Conservation (phyloP, 148 eudicot species). For the Mesembryanthemum crystallinum region DNA sequence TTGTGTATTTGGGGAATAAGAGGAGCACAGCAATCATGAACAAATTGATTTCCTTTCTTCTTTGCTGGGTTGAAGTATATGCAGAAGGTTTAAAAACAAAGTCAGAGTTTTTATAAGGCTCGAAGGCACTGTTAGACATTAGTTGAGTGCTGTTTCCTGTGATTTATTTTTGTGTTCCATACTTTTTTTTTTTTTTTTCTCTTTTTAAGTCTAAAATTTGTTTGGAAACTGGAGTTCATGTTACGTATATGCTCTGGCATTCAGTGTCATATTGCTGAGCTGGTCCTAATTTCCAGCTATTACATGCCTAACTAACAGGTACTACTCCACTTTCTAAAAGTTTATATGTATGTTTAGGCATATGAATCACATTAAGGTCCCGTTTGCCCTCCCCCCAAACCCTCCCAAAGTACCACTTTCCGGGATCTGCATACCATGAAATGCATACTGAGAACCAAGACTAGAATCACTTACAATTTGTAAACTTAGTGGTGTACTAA, state of each 20-base stretch:
- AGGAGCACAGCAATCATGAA: conserved; percentile 6
- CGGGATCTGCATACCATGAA: not conserved
- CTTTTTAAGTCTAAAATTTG: not conserved
- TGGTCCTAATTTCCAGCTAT: conserved; percentile 9
- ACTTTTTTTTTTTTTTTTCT: not conserved
- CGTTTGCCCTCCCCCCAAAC: not conserved
- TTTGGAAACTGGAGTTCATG: not conserved
- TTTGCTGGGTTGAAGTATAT: conserved; percentile 17
- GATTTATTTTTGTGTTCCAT: not conserved
- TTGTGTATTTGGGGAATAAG: conserved; percentile 17
- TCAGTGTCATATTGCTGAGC: not conserved
- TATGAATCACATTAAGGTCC: not conserved
- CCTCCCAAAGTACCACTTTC: conserved; percentile 6
- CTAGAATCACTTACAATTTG: not conserved
- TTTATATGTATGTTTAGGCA: not conserved
- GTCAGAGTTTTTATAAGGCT: conserved; percentile 50
- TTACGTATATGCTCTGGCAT: not conserved
- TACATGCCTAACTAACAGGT: not conserved
- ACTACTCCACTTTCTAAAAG: not conserved
- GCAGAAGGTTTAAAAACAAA: conserved; percentile 22
- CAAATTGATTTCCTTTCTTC: not conserved
- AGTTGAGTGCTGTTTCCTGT: not conserved
- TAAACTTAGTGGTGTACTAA: not conserved
- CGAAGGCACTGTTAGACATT: conserved; percentile 25
- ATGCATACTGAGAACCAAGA: not conserved